Conservation (phyloP, 768 basidiomycete species). For the Omphalotus guepiniiformis region DNA sequence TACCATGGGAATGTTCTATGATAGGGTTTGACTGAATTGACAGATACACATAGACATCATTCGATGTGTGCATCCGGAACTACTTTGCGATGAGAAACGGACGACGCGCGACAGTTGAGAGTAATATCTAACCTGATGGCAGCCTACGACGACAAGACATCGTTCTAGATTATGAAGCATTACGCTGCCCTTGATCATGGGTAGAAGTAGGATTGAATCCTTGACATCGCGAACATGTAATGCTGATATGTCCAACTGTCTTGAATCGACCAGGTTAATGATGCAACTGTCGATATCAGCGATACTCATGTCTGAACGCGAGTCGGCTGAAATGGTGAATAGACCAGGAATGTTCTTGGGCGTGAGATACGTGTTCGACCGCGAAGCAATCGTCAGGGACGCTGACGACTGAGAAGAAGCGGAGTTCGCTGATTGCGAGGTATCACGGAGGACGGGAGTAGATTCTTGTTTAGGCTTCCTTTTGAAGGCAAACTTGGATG, state of each 20-base stretch:
- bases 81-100: constrained; percentile 23
- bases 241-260: constrained; percentile 39
- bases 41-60: constrained; percentile 59
- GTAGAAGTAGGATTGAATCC: constrained; percentile 62
- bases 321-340: constrained; percentile 26
- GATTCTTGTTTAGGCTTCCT: constrained; percentile 28
- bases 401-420: constrained; percentile 17
- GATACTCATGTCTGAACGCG: constrained; percentile 52
- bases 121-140: constrained; percentile 65
- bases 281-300: constrained; percentile 65
- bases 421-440: neutral
- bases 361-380: constrained; percentile 44
- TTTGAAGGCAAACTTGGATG: constrained; percentile 70
- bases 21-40: constrained; percentile 67
- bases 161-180: constrained; percentile 59
- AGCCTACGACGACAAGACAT: constrained; percentile 66
- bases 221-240: constrained; percentile 61
- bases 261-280: constrained; percentile 41
- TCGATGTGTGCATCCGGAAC: constrained; percentile 88
- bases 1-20: constrained; percentile 66
- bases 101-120: neutral
- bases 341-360: constrained; percentile 34
- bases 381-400: constrained; percentile 41
- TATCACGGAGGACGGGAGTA: neutral
- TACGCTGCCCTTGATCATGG: constrained; percentile 64